Conservation (phyloP, 345 rosid genomes). For the Eucalyptus grandis region DNA sequence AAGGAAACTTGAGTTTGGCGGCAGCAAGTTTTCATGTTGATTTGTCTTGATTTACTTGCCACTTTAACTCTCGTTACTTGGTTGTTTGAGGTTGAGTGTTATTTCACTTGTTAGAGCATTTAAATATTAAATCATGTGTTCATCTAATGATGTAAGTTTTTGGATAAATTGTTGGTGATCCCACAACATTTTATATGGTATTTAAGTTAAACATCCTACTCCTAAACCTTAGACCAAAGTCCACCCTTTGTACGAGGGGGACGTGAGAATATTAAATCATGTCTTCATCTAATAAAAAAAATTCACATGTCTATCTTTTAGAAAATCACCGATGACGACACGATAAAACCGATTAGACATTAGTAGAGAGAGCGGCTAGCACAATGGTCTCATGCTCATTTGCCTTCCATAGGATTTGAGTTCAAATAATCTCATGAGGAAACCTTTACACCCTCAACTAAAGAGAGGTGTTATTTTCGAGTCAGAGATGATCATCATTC, state of each 20-base stretch:
- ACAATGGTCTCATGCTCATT: neutral
- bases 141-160: neutral
- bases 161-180: rapidly evolving
- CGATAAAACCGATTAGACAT: neutral
- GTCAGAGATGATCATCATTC: neutral
- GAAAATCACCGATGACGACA: neutral
- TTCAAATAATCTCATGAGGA: neutral
- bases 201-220: neutral
- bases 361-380: neutral
- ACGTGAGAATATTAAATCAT: neutral
- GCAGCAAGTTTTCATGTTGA: neutral
- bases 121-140: neutral
- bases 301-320: neutral
- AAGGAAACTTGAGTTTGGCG: neutral
- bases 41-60: neutral
- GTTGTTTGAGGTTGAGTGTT: neutral
- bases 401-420: neutral
- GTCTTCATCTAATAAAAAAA: neutral
- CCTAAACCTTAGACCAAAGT: neutral
- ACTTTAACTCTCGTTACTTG: neutral
- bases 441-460: neutral
- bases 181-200: neutral
- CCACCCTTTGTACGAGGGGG: neutral
- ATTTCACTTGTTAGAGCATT: neutral
- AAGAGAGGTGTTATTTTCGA: neutral